Evolutionary conservation across 805 yeast species (phyloP).

Genomic region (Zygotorulaspora danielsina): DNA sequence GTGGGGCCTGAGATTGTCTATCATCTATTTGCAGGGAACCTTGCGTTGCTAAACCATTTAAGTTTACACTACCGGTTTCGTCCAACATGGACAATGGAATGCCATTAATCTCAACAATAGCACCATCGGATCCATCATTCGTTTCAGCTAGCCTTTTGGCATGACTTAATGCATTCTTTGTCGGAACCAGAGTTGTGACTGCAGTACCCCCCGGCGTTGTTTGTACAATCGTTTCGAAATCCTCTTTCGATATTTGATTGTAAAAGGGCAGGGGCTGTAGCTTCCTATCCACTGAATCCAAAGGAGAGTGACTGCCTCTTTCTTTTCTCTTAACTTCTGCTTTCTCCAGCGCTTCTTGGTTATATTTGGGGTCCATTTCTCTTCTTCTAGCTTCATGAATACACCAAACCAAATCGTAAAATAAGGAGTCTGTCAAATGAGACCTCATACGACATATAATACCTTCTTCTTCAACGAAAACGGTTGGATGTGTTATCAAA

Average conservation of each 20-base stretch:
- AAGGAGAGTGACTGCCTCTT: conserved; percentile 23
- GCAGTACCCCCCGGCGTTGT: conserved; percentile 94
- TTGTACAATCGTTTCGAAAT: conserved; percentile 76
- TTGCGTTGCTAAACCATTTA: conserved; percentile 4
- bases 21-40: not conserved
- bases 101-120: conserved; percentile 57
- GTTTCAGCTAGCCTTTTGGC: conserved; percentile 30
- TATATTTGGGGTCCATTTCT: conserved; percentile 41
- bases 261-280: conserved; percentile 82
- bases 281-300: conserved; percentile 25
- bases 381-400: conserved; percentile 90
- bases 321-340: conserved; percentile 32
- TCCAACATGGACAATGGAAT: conserved; percentile 69
- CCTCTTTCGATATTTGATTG: conserved; percentile 85
- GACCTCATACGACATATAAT: conserved; percentile 86
- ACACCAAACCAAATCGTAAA: conserved; percentile 90
- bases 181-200: conserved; percentile 81
- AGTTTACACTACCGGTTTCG: conserved; percentile 66
- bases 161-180: conserved; percentile 61
- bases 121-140: conserved; percentile 22
- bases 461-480: conserved; percentile 66
- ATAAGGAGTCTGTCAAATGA: conserved; percentile 83
- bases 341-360: conserved; percentile 32
- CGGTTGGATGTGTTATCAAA: conserved; percentile 78
- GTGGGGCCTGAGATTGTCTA: not conserved